Conservation (phyloP, 2,329 filamentous ascomycete genomes). For the Alternaria triticimaculans region DNA sequence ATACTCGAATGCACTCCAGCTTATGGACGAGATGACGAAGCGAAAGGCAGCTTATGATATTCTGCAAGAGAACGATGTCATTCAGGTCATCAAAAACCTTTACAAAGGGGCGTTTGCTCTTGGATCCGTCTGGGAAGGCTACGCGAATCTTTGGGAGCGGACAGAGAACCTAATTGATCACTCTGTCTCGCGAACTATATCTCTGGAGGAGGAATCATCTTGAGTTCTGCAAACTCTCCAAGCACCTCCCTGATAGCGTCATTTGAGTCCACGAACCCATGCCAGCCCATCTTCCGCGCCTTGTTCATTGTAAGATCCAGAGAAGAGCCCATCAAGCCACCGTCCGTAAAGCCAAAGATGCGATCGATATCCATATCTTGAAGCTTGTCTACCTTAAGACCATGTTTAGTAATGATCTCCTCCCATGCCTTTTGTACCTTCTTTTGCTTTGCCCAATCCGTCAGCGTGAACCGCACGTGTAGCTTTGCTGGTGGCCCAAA, state of each 20-base stretch:
- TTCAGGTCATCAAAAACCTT: too few species aligned
- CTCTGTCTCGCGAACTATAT: neutral
- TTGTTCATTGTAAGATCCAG: constrained; percentile 53
- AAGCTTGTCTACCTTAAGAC: constrained; percentile 51
- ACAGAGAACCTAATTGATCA: too few species aligned
- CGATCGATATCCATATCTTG: constrained; percentile 51
- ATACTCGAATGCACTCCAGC: too few species aligned
- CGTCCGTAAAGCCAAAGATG: constrained; percentile 57
- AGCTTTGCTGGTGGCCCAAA: constrained; percentile 54
- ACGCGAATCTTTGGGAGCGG: too few species aligned
- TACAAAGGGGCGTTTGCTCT: too few species aligned
- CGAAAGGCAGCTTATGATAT: too few species aligned
- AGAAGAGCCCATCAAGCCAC: constrained; percentile 42
- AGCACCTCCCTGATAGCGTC: constrained; percentile 54
- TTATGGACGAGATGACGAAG: too few species aligned
- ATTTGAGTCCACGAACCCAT: constrained; percentile 55
- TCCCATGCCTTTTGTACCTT: constrained; percentile 56
- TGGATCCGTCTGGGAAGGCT: too few species aligned
- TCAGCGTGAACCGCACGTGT: constrained; percentile 51
- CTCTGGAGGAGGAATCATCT: constrained; percentile 50
- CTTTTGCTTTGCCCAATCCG: constrained; percentile 54
- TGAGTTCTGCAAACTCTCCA: constrained; percentile 51
- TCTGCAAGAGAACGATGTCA: too few species aligned
- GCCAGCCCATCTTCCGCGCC: constrained; percentile 55
- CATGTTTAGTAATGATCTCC: constrained; percentile 52